Evolutionary conservation across 2,329 filamentous ascomycete genomes (phyloP).

Genomic region (Alternaria dauci): DNA sequence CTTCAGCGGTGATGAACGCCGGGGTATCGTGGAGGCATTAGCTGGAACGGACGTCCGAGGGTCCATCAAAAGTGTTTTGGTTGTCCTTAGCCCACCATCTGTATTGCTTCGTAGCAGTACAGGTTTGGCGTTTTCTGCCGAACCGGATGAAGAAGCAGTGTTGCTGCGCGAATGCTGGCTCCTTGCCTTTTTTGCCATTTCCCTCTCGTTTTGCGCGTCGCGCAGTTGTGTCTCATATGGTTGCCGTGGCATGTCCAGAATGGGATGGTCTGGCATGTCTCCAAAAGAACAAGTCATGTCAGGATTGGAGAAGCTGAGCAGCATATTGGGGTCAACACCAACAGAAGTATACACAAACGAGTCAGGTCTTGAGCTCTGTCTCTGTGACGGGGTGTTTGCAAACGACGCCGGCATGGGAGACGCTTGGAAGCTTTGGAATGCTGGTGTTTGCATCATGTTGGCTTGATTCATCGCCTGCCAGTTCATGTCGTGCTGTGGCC

Average conservation of each 20-base stretch:
- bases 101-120: slow-evolving; percentile 58
- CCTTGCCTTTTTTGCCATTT: slow-evolving; percentile 41
- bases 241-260: slow-evolving; percentile 34
- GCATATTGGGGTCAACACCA: slow-evolving; percentile 59
- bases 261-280: slow-evolving; percentile 32
- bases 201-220: slow-evolving; percentile 48
- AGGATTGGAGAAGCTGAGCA: slow-evolving; percentile 53
- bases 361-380: slow-evolving; percentile 31
- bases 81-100: slow-evolving; percentile 50
- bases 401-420: slow-evolving; percentile 39
- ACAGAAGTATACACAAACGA: slow-evolving; percentile 50
- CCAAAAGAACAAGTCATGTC: slow-evolving; percentile 41
- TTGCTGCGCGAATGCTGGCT: slow-evolving; percentile 52
- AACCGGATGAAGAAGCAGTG: slow-evolving; percentile 51
- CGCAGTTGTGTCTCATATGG: slow-evolving; percentile 51
- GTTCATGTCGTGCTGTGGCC: slow-evolving; percentile 39
- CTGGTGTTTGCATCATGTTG: slow-evolving; percentile 45
- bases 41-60: slow-evolving; percentile 35
- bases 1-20: slow-evolving; percentile 59
- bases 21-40: slow-evolving; percentile 46
- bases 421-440: slow-evolving; percentile 45
- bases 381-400: slow-evolving; percentile 28
- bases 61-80: slow-evolving; percentile 41
- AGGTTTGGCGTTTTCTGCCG: slow-evolving; percentile 42
- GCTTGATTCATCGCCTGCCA: slow-evolving; percentile 46